Percentiles rank a stretch among this genome's conserved stretches.
These are phyloP conservation scores for Curvularia sp. DNA, from an alignment of 2,329 filamentous ascomycete genomes.

Conservation along the genomic window DNA sequence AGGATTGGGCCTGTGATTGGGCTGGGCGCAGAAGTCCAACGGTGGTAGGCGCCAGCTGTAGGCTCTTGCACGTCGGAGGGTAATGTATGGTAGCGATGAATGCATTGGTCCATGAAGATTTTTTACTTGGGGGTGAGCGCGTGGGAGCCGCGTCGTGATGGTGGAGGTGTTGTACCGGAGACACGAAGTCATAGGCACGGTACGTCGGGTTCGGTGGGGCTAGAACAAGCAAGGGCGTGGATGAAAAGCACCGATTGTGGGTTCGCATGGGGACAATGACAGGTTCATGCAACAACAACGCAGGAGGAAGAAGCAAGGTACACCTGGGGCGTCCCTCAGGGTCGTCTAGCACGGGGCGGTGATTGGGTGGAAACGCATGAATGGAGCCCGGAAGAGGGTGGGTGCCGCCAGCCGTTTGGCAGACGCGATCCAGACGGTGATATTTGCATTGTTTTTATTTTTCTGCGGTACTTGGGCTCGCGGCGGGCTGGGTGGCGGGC, in stretches of 20 bases:
- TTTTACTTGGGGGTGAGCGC: slow-evolving; percentile 5
- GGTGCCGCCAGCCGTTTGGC: slow-evolving; percentile 8
- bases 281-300: slow-evolving; percentile 11
- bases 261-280: slow-evolving; percentile 15
- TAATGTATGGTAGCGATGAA: slow-evolving; percentile 23
- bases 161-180: too few relatives aligned
- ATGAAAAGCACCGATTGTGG: neutral
- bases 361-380: slow-evolving; percentile 12
- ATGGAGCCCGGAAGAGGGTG: slow-evolving; percentile 3
- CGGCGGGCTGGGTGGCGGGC: too few relatives aligned
- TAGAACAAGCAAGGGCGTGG: slow-evolving; percentile 5
- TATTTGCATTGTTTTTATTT: neutral
- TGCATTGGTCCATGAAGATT: slow-evolving; percentile 28
- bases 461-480: too few relatives aligned
- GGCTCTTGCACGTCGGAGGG: slow-evolving; percentile 11
- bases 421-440: neutral
- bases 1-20: slow-evolving; percentile 35
- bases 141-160: slow-evolving; percentile 4
- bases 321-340: neutral
- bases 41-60: slow-evolving; percentile 27
- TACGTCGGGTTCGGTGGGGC: neutral
- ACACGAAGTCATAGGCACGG: too few relatives aligned
- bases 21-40: slow-evolving; percentile 18
- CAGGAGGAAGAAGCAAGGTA: neutral
- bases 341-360: neutral